Conservation (phyloP, 495 filamentous ascomycete genomes). For the Apodospora peruviana region DNA sequence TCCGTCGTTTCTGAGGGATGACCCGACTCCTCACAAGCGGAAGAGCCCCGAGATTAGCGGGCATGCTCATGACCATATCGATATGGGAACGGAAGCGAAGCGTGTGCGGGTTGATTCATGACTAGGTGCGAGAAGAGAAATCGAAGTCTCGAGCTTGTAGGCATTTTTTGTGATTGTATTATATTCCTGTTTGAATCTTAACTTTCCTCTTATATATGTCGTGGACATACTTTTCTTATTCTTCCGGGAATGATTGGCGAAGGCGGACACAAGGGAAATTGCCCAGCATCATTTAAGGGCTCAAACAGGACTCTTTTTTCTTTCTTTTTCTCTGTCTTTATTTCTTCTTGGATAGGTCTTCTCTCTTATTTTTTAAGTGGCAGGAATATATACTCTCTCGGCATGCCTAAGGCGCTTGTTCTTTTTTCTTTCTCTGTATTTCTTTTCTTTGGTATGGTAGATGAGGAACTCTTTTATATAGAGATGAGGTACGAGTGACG, state of each 20-base stretch:
- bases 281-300: no score
- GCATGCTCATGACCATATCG: slow-evolving; percentile 24
- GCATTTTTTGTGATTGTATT: background rate
- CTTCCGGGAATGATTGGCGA: no score
- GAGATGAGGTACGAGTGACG: no score
- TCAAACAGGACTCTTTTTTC: no score
- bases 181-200: background rate
- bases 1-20: slow-evolving; percentile 60
- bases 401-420: background rate
- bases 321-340: background rate
- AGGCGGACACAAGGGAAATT: no score
- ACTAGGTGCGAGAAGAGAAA: background rate
- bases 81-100: slow-evolving; percentile 37
- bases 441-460: background rate
- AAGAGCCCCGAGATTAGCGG: slow-evolving; percentile 44
- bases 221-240: no score
- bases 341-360: background rate
- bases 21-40: slow-evolving; percentile 34
- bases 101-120: slow-evolving; percentile 34
- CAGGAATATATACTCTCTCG: background rate
- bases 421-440: background rate
- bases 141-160: background rate
- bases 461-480: background rate
- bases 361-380: background rate
- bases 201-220: no score